These are phyloP conservation scores for Candida ficus DNA, from an alignment of 805 yeast genomes.

Conservation along the genomic window DNA sequence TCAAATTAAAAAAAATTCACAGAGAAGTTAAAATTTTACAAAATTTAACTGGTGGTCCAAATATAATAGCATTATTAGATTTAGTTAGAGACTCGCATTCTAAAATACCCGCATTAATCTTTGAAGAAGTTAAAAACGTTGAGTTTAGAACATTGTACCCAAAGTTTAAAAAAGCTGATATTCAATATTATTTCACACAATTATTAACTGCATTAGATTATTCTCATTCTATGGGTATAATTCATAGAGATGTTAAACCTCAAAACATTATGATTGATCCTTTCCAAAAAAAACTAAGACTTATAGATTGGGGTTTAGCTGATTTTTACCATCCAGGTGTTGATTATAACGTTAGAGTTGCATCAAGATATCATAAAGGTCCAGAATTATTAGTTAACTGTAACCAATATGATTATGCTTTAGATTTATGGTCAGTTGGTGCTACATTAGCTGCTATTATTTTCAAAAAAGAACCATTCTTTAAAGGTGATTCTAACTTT, in stretches of 20 bases:
- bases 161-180: constrained; percentile 66
- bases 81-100: constrained; percentile 76
- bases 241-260: constrained; percentile 95
- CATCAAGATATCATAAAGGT: constrained; percentile 89
- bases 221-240: constrained; percentile 91
- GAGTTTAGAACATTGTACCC: constrained; percentile 83
- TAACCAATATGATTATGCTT: constrained; percentile 84
- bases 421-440: constrained; percentile 93
- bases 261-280: constrained; percentile 96
- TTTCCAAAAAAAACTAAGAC: constrained; percentile 56
- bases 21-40: constrained; percentile 85
- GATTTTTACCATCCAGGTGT: constrained; percentile 88
- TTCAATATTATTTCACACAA: constrained; percentile 79
- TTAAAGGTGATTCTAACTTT: constrained; percentile 85
- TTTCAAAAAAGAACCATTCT: constrained; percentile 87
- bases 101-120: constrained; percentile 81
- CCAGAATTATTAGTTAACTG: constrained; percentile 86
- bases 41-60: constrained; percentile 80
- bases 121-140: constrained; percentile 77
- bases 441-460: constrained; percentile 89
- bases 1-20: constrained; percentile 84
- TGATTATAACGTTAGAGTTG: constrained; percentile 90
- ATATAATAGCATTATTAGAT: constrained; percentile 71
- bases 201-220: constrained; percentile 80
- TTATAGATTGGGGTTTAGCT: constrained; percentile 95